A percentile compares a stretch with the other conserved stretches of the same genome.
Conservation (phyloP, 345 rosid genomes). For the Citrus glauca region DNA sequence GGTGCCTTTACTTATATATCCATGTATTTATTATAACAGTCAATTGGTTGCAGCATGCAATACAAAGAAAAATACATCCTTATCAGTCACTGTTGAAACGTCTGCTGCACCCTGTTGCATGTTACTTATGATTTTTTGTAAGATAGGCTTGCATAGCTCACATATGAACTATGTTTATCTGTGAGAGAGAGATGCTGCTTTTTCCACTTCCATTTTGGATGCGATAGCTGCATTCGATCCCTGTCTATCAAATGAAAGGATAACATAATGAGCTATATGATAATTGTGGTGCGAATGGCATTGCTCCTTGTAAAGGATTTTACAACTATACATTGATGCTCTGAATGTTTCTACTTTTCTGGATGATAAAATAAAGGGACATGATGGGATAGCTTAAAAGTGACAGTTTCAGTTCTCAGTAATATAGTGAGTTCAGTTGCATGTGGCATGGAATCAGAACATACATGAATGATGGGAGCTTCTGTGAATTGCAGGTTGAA, state of each 20-base stretch:
- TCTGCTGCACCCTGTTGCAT: neutral
- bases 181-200: neutral
- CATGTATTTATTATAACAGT: neutral
- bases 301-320: neutral
- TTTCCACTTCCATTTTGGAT: neutral
- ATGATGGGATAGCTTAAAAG: slow-evolving; percentile 15
- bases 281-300: neutral
- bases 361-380: slow-evolving; percentile 13
- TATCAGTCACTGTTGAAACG: neutral
- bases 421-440: neutral
- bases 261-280: neutral
- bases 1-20: slow-evolving; percentile 4
- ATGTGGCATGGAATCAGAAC: neutral
- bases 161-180: neutral
- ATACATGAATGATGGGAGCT: neutral
- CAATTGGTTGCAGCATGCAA: neutral
- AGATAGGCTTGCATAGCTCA: neutral
- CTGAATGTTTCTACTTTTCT: slow-evolving; percentile 1
- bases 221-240: neutral
- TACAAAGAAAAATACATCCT: neutral
- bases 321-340: neutral
- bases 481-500: slow-evolving; percentile 32
- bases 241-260: neutral
- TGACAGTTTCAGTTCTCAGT: slow-evolving; percentile 2
- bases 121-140: neutral